Conservation (phyloP, 768 basidiomycete genomes). For the Hypsizygus marmoreus region DNA sequence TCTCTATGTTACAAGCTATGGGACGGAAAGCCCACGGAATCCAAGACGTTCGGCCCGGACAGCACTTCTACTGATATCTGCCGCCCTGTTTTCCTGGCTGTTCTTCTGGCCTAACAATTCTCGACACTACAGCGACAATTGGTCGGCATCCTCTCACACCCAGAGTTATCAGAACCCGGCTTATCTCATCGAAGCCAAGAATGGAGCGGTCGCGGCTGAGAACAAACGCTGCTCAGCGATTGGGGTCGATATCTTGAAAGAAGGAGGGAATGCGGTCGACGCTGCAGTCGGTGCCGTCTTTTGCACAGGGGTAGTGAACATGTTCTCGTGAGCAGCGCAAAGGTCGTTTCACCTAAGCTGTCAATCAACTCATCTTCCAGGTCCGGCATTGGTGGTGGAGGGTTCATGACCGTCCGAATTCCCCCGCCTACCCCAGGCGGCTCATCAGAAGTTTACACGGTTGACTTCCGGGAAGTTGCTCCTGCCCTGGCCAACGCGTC, state of each 20-base stretch:
- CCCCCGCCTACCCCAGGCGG: conserved; percentile 48
- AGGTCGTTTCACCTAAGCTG: background rate
- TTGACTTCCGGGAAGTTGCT: conserved; percentile 91
- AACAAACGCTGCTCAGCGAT: conserved; percentile 84
- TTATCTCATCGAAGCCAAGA: conserved; percentile 53
- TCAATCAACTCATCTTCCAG: conserved; percentile 31
- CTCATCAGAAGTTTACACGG: conserved; percentile 62
- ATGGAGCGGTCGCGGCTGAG: conserved; percentile 90
- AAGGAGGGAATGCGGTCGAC: conserved; percentile 91
- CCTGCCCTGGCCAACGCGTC: conserved; percentile 70
- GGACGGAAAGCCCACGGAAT: too few relatives aligned
- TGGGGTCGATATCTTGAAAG: conserved; percentile 73
- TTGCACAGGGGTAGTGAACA: conserved; percentile 83
- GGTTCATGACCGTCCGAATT: conserved; percentile 82
- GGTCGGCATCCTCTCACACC: too few relatives aligned
- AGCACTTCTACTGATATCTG: too few relatives aligned
- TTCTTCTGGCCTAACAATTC: background rate
- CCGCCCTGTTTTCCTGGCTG: background rate
- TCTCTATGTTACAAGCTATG: too few relatives aligned
- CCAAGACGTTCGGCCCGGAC: too few relatives aligned
- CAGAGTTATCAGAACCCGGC: conserved; percentile 43
- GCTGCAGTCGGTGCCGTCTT: conserved; percentile 79
- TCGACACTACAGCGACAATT: background rate
- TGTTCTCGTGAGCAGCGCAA: conserved; percentile 74
- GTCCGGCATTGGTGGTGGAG: conserved; percentile 86